Evolutionary conservation across 176 grass and related monocot species (phyloP), one percentile per base, ranked within the genome.

Genomic region (Puya raimondii): DNA sequence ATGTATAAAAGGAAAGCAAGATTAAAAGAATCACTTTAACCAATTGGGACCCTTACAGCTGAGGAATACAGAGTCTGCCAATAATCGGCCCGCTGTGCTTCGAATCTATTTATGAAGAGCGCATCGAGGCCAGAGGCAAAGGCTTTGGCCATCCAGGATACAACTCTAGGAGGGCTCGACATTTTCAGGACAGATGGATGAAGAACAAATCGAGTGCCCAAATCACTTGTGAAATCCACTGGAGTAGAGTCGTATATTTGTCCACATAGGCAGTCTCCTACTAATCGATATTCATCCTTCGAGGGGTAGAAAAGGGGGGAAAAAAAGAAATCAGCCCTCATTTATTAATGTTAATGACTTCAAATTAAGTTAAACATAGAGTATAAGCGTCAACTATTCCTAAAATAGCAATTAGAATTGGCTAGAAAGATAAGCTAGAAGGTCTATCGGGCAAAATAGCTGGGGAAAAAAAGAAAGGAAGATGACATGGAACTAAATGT

Each of bases 171-270:
- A 63, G 93, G 93, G 67, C 86, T 67, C 53, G 84, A 79, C 73
- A 85, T 85, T 71, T 92, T 92, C 49, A 97, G 78, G 64, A 97
- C 81, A 87, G 80, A 88, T 73, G 93, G 89, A 78, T 97, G 71
- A 69, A 97, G 88, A 58, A 97, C 49, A 81, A 97, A 97, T 23
- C 87, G 84, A 63, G 93, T 88, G 74, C 93, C 93, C 26, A 87
- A 66, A 67, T 97, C 89, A 79, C 89, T 97, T n/a, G 86, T 86
- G 69, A 97, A 97, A 87, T 97, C 93, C 20, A 97, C 86, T 47
- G 93, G 89, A 74, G 64, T 79, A 13, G 93, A 97, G 67, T 97
- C 93, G 15, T 77, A 97, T 25, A 97, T 90, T 82, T 92, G 89
- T 23, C 89, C 93, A 16, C 84, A 97, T n/a, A 97, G 27, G 66